These are phyloP conservation scores for Porphyrellus cyaneotinctus DNA, from an alignment of 768 basidiomycete genomes.

Conservation along the genomic window DNA sequence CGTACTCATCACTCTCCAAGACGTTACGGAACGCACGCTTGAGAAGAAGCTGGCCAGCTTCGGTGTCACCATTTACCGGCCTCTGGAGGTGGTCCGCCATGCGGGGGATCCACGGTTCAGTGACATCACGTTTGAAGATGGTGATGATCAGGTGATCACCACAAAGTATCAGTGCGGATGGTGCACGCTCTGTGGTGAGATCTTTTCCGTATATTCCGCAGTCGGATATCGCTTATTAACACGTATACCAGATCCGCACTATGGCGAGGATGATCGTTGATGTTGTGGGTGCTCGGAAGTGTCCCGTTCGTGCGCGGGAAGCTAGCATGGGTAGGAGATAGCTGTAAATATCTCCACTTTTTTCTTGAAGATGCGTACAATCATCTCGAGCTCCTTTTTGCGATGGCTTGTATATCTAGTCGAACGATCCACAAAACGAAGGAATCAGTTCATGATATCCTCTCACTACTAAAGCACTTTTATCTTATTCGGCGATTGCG, in stretches of 20 bases:
- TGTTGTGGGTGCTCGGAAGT: conserved; percentile 18
- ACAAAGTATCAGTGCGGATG: conserved; percentile 48
- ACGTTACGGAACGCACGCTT: conserved; percentile 41
- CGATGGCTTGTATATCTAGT: no score
- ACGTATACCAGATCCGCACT: conserved; percentile 37
- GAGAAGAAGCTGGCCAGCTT: conserved; percentile 30
- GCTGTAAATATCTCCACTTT: no score
- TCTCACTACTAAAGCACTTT: no score
- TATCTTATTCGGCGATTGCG: no score
- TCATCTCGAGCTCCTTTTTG: no score
- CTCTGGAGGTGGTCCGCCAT: conserved; percentile 36
- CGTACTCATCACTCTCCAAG: conserved; percentile 41
- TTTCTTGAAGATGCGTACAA: no score
- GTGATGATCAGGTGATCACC: conserved; percentile 41
- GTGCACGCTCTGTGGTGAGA: conserved; percentile 41
- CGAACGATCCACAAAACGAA: no score
- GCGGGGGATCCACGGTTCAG: conserved; percentile 26
- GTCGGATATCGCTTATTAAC: neutral
- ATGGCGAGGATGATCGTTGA: conserved; percentile 33
- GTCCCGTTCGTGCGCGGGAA: conserved; percentile 6
- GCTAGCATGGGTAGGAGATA: conserved; percentile 1
- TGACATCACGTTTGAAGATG: conserved; percentile 46
- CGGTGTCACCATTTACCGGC: conserved; percentile 35
- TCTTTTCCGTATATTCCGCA: neutral
- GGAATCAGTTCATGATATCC: no score